Conservation (phyloP, 495 filamentous ascomycete species). For the Aspergillus taichungensis region DNA sequence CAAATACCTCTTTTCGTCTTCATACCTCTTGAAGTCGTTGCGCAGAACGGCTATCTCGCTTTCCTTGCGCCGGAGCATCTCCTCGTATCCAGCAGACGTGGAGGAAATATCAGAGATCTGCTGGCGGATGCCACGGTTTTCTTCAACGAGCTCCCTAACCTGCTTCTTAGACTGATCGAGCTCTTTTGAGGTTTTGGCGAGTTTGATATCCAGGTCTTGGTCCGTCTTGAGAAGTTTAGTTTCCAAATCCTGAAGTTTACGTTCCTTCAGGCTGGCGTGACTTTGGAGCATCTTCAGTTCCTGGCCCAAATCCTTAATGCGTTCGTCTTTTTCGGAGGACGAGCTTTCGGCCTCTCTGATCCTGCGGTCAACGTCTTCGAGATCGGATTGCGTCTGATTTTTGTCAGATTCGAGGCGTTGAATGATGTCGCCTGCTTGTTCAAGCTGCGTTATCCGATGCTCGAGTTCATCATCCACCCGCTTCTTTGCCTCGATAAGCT, state of each 20-base stretch:
- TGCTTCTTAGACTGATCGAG: conserved; percentile 60
- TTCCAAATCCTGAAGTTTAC: conserved; percentile 84
- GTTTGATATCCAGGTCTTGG: conserved; percentile 82
- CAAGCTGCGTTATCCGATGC: conserved; percentile 68
- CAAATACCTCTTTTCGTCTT: conserved; percentile 64
- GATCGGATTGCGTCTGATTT: conserved; percentile 54
- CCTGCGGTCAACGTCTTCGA: conserved; percentile 57
- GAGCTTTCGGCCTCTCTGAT: conserved; percentile 56
- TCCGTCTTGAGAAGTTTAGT: conserved; percentile 75
- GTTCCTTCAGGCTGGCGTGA: conserved; percentile 79
- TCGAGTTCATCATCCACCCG: conserved; percentile 79
- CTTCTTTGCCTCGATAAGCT: conserved; percentile 81
- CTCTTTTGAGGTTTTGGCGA: conserved; percentile 74
- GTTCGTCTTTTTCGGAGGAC: conserved; percentile 58
- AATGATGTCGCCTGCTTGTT: conserved; percentile 86
- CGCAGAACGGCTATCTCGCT: conserved; percentile 82
- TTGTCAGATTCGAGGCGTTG: conserved; percentile 77
- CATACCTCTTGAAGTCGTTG: conserved; percentile 68
- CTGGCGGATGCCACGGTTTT: conserved; percentile 77
- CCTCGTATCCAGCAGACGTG: conserved; percentile 91
- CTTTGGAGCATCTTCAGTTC: conserved; percentile 90
- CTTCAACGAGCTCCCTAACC: conserved; percentile 64
- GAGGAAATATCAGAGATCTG: conserved; percentile 81
- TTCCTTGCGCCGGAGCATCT: conserved; percentile 85
- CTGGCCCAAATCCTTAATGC: conserved; percentile 63